A percentile compares a stretch with the other conserved stretches of the same genome.
phyloP scores from a whole-genome alignment of 164 flowering plant genomes.

The Nelumbo lutea region DNA sequence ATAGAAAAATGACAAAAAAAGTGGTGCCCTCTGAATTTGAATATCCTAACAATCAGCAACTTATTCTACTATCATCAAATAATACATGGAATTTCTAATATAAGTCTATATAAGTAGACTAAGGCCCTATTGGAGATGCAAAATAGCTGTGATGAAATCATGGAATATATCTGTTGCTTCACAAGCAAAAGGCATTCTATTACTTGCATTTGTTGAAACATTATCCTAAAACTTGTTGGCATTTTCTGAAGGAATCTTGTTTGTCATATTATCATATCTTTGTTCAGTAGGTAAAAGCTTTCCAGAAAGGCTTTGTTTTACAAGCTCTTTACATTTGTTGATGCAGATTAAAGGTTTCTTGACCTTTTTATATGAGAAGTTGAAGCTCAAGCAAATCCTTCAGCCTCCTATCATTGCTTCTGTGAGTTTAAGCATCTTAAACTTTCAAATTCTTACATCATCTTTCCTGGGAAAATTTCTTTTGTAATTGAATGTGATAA shows the following conservation, averaged over 20 bases:
- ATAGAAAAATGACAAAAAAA: no score
- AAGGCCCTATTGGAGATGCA: not conserved
- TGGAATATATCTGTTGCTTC: not conserved
- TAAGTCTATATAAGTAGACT: not conserved
- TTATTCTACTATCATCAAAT: no score
- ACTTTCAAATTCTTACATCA: not conserved
- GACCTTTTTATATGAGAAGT: slow-evolving; percentile 51
- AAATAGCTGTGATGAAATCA: not conserved
- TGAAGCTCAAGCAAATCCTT: slow-evolving; percentile 90
- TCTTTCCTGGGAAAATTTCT: no score
- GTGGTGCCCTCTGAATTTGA: no score
- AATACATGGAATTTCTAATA: no score
- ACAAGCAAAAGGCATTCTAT: not conserved
- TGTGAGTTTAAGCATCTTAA: slow-evolving; percentile 43
- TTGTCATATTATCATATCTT: not conserved
- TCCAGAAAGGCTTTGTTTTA: not conserved
- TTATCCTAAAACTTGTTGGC: not conserved
- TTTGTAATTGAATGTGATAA: no score
- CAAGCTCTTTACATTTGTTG: slow-evolving; percentile 7
- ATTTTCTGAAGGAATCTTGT: not conserved
- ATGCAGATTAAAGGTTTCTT: slow-evolving; percentile 55
- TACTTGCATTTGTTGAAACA: not conserved
- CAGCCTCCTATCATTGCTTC: slow-evolving; percentile 97
- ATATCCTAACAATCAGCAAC: no score
- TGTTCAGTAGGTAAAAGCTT: not conserved